A percentile compares a stretch with the other conserved stretches of the same genome.
Conservation (phyloP, 2,329 filamentous ascomycete genomes). For the Elsinoe arachidis region DNA sequence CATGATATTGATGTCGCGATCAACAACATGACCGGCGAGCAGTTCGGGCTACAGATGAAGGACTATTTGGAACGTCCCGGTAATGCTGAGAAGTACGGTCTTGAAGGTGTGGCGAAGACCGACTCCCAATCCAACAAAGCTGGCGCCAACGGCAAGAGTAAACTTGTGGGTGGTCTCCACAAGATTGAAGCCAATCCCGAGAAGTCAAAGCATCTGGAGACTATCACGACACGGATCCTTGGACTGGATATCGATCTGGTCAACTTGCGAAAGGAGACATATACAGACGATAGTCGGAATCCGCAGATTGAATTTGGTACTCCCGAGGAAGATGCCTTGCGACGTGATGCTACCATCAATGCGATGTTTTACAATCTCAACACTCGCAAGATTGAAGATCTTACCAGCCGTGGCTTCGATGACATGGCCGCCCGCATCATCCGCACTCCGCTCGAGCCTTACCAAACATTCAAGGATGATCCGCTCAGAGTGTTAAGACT, state of each 20-base stretch:
- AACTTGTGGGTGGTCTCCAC: slow-evolving; percentile 66
- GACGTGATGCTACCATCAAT: slow-evolving; percentile 89
- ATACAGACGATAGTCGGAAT: slow-evolving; percentile 79
- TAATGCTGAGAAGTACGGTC: slow-evolving; percentile 53
- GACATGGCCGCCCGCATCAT: slow-evolving; percentile 69
- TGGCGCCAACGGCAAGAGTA: slow-evolving; percentile 36
- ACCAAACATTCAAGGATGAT: slow-evolving; percentile 90
- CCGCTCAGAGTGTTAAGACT: slow-evolving; percentile 78
- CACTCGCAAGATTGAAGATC: slow-evolving; percentile 71
- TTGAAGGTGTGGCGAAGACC: slow-evolving; percentile 31
- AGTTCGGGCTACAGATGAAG: slow-evolving; percentile 62
- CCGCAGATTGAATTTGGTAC: slow-evolving; percentile 92
- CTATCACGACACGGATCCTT: slow-evolving; percentile 75
- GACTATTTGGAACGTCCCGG: slow-evolving; percentile 56
- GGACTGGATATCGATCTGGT: slow-evolving; percentile 89
- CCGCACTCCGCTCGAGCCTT: slow-evolving; percentile 75
- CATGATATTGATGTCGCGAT: slow-evolving; percentile 81
- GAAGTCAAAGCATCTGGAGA: slow-evolving; percentile 94
- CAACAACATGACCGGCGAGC: slow-evolving; percentile 73
- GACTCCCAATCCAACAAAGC: slow-evolving; percentile 33
- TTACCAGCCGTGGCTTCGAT: slow-evolving; percentile 61
- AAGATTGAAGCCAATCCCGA: slow-evolving; percentile 89
- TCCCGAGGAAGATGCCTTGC: slow-evolving; percentile 76
- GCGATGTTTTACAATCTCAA: slow-evolving; percentile 93
- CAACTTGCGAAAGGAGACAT: slow-evolving; percentile 86